These are phyloP conservation scores for Huntiella bhutanensis DNA, from an alignment of 2,329 filamentous ascomycete species.

Conservation along the genomic window DNA sequence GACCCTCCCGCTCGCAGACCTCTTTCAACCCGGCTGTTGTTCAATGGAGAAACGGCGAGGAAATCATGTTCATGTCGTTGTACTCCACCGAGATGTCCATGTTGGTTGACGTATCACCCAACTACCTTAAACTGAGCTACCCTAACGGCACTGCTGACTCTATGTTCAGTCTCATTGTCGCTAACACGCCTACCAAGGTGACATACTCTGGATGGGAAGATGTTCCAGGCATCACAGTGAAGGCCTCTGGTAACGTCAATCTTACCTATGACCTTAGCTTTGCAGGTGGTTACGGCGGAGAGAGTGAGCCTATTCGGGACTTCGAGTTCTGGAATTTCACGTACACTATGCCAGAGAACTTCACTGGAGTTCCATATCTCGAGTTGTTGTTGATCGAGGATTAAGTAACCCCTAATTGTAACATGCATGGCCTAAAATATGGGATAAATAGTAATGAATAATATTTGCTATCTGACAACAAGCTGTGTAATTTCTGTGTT, in stretches of 20 bases:
- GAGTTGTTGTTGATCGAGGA: conserved; percentile 6
- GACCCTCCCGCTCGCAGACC: conserved; percentile 28
- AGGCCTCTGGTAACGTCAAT: conserved; percentile 26
- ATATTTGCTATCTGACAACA: neutral
- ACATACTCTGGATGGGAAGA: conserved; percentile 28
- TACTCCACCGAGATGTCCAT: conserved; percentile 23
- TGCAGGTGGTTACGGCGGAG: conserved; percentile 22
- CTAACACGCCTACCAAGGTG: conserved; percentile 24
- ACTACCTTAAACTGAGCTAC: conserved; percentile 31
- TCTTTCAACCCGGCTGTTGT: conserved; percentile 41
- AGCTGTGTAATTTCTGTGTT: conserved; percentile 1
- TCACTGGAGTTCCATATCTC: conserved; percentile 12
- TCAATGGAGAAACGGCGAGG: conserved; percentile 32
- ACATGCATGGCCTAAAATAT: too few relatives aligned
- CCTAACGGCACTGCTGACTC: conserved; percentile 30
- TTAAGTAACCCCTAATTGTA: neutral
- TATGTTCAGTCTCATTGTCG: conserved; percentile 31
- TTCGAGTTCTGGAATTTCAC: conserved; percentile 31
- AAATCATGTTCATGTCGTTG: conserved; percentile 18
- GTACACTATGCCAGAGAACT: conserved; percentile 20
- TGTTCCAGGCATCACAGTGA: conserved; percentile 27
- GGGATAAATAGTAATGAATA: too few relatives aligned
- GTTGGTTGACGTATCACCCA: conserved; percentile 22
- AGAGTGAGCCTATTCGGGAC: conserved; percentile 17
- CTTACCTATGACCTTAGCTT: conserved; percentile 23